These are phyloP conservation scores for Myxozyma nipponensis DNA, from an alignment of 805 yeast species.

Conservation along the genomic window DNA sequence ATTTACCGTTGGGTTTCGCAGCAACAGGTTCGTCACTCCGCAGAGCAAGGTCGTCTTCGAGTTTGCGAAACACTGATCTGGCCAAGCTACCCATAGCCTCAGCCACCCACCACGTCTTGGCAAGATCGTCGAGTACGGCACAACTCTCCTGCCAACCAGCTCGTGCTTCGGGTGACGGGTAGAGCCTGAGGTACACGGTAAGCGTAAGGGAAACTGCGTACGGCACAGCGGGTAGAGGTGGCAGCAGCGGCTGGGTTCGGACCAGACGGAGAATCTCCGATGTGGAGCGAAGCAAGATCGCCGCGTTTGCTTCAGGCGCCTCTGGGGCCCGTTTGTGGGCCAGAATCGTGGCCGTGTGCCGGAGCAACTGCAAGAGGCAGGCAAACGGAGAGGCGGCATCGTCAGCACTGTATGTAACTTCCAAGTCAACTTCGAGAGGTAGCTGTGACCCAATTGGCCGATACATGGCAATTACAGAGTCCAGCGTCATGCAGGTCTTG, in stretches of 20 bases:
- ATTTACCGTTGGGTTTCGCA: neutral
- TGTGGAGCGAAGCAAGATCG: slow-evolving; percentile 32
- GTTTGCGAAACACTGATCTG: slow-evolving; percentile 31
- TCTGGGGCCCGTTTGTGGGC: slow-evolving; percentile 36
- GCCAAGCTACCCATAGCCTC: slow-evolving; percentile 39
- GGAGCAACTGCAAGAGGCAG: slow-evolving; percentile 33
- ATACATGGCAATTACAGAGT: slow-evolving; percentile 40
- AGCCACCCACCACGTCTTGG: slow-evolving; percentile 39
- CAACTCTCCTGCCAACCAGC: slow-evolving; percentile 35
- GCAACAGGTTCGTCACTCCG: slow-evolving; percentile 2
- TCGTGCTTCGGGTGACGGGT: slow-evolving; percentile 34
- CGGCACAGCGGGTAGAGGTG: slow-evolving; percentile 38
- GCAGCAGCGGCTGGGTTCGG: slow-evolving; percentile 29
- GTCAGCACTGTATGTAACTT: slow-evolving; percentile 29
- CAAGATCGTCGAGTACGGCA: slow-evolving; percentile 31
- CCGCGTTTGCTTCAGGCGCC: slow-evolving; percentile 21
- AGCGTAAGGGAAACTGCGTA: slow-evolving; percentile 38
- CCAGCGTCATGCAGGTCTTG: slow-evolving; percentile 36
- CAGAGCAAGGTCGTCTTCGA: slow-evolving; percentile 23
- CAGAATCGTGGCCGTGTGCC: slow-evolving; percentile 34
- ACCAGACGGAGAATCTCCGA: slow-evolving; percentile 33
- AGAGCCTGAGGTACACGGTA: slow-evolving; percentile 38
- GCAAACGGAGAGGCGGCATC: slow-evolving; percentile 31
- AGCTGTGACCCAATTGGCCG: slow-evolving; percentile 36
- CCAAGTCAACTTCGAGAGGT: slow-evolving; percentile 32